Percentiles rank a stretch among this genome's conserved stretches.
phyloP scores from a whole-genome alignment of 2,329 filamentous ascomycete genomes.

The Colletotrichum destructivum region DNA sequence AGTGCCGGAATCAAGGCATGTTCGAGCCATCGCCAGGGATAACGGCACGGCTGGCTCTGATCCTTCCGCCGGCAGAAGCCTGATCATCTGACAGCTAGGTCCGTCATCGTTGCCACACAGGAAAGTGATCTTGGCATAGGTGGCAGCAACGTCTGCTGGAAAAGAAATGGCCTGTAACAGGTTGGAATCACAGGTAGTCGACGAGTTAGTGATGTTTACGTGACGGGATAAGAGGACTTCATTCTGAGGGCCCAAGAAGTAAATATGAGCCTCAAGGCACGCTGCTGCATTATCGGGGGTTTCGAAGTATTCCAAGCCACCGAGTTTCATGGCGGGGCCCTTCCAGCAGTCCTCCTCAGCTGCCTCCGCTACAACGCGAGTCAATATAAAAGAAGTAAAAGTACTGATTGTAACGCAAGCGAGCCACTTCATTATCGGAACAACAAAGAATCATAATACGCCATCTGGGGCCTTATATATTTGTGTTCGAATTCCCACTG shows the following conservation, averaged over 20 bases:
- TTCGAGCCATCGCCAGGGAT: not conserved
- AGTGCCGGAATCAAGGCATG: not conserved
- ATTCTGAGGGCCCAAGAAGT: slow-evolving; percentile 3
- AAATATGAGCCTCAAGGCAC: not conserved
- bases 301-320: slow-evolving; percentile 2
- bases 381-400: not conserved
- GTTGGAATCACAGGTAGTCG: not conserved
- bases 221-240: slow-evolving; percentile 1
- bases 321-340: slow-evolving; percentile 4
- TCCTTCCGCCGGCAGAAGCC: not conserved
- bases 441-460: not conserved
- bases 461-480: not conserved
- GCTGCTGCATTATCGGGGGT: not conserved
- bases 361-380: not conserved
- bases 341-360: slow-evolving; percentile 3
- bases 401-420: not conserved
- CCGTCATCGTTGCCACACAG: slow-evolving; percentile 2
- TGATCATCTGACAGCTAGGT: slow-evolving; percentile 6
- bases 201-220: slow-evolving; percentile 1
- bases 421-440: slow-evolving; percentile 1
- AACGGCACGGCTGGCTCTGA: not conserved
- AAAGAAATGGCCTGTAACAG: slow-evolving; percentile 3
- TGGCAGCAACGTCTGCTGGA: not conserved
- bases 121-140: slow-evolving; percentile 4
- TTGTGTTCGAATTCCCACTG: not conserved